Evolutionary conservation across 305 asterid genomes (phyloP), one percentile per base, ranked within the genome.

Genomic region (Fraxinus greggii): DNA sequence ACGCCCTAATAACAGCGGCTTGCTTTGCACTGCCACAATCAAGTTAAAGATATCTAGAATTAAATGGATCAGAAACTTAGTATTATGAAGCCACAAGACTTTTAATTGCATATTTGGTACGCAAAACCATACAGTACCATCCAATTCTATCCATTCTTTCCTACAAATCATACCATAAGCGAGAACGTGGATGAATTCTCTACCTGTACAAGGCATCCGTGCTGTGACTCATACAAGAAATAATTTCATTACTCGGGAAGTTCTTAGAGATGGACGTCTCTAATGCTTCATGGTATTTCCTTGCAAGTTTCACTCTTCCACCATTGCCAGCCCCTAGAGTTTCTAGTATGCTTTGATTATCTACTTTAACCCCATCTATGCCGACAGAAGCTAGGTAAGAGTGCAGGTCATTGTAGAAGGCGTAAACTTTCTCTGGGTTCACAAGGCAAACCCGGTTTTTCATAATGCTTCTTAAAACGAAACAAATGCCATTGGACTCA

Each of bases 161-260:
- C 28, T 61, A 61, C 31, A 21, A 23, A 61, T 21, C 70, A 61
- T 65, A 65, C 19, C 19, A 4, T 65, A 65, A 65, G 19, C 35
- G 7, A 12, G 32, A n/a, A 65, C 9, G 73, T 26, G 35, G 19
- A 65, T 26, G 35, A 33, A 10, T 83, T 72, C 28, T 5, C 23
- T 87, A 93, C 98, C 91, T 92, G 92, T 92, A 94, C 59, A 94
- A 86, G 13, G 88, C 92, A 80, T 94, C 98, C 1, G 93, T 90
- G 86, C 89, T 90, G 84, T 92, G 96, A 85, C 96, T 94, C 97
- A 94, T 94, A 87, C 98, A 94, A 76, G 93, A 88, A 79, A 94
- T 94, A 67, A 94, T 92, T 72, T 90, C 97, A 87, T 94, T 92
- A 69, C 92, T 92, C 76, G 84, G 88, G 79, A 94, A 94, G 82